Evolutionary conservation across 805 yeast species (phyloP).

Genomic region (Metschnikowia reukaufii): DNA sequence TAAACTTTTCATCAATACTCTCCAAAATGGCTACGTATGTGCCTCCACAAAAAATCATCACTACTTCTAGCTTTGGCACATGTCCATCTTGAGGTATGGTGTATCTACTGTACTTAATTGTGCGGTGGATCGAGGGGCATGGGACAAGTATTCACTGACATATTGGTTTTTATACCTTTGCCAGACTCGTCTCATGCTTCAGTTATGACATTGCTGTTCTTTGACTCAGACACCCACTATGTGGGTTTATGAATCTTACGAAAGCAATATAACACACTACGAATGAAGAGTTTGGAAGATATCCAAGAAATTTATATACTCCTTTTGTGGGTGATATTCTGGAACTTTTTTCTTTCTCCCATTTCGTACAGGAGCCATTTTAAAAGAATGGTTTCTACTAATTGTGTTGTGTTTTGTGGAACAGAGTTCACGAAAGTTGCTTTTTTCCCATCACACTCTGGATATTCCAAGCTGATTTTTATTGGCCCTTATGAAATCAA

Average conservation of each 20-base stretch:
- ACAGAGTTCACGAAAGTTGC: no score
- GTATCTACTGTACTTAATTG: slow-evolving; percentile 11
- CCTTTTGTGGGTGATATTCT: no score
- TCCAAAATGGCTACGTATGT: slow-evolving; percentile 38
- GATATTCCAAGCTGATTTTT: no score
- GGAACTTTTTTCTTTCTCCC: background rate
- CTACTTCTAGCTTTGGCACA: slow-evolving; percentile 16
- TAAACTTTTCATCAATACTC: slow-evolving; percentile 6
- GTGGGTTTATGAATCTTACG: slow-evolving; percentile 10
- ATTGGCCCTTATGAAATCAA: background rate
- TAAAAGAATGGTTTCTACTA: background rate
- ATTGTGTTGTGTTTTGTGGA: background rate
- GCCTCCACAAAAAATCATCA: slow-evolving; percentile 19
- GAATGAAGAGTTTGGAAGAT: background rate
- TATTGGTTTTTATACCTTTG: background rate
- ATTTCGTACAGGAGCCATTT: background rate
- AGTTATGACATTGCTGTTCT: slow-evolving; percentile 23
- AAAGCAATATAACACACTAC: slow-evolving; percentile 20
- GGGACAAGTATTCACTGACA: slow-evolving; percentile 12
- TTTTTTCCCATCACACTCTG: no score
- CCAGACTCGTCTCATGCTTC: slow-evolving; percentile 19
- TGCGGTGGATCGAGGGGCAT: slow-evolving; percentile 13
- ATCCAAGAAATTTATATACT: no score
- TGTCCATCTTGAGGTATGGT: slow-evolving; percentile 20
- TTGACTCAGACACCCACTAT: slow-evolving; percentile 4